Evolutionary conservation across 1,139 yeast species (phyloP).

Genomic region (Hyphopichia khmerensis): DNA sequence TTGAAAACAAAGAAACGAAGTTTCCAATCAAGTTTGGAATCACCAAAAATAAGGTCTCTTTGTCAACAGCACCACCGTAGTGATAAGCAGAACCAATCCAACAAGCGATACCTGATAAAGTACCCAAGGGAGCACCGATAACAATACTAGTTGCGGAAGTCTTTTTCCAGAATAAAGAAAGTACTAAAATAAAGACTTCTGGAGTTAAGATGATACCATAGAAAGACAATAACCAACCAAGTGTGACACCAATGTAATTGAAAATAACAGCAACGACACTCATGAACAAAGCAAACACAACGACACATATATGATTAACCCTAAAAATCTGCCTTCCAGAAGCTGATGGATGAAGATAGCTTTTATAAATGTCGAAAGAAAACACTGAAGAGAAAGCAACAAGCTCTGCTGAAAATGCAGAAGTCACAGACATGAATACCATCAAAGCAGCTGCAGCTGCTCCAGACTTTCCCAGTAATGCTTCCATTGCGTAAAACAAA

Average conservation of each 20-base stretch:
- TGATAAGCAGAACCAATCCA: conserved; percentile 40
- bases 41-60: conserved; percentile 23
- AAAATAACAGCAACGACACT: conserved; percentile 26
- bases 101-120: conserved; percentile 41
- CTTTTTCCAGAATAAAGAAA: conserved; percentile 47
- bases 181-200: conserved; percentile 33
- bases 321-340: conserved; percentile 26
- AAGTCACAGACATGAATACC: conserved; percentile 34
- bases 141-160: conserved; percentile 41
- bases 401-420: conserved; percentile 36
- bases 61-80: conserved; percentile 19
- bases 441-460: conserved; percentile 31
- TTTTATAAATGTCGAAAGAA: conserved; percentile 30
- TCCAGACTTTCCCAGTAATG: conserved; percentile 30
- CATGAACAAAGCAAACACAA: conserved; percentile 22
- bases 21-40: conserved; percentile 36
- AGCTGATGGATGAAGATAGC: conserved; percentile 30
- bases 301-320: conserved; percentile 21
- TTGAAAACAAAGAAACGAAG: conserved; percentile 25
- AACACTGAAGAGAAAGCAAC: conserved; percentile 35
- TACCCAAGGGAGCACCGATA: conserved; percentile 48
- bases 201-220: conserved; percentile 34
- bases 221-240: conserved; percentile 31
- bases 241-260: conserved; percentile 26
- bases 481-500: conserved; percentile 15